Evolutionary conservation across 1,139 yeast species (phyloP), one percentile per base, ranked within the genome.

Genomic region (Groenewaldozyma auringiensis): DNA sequence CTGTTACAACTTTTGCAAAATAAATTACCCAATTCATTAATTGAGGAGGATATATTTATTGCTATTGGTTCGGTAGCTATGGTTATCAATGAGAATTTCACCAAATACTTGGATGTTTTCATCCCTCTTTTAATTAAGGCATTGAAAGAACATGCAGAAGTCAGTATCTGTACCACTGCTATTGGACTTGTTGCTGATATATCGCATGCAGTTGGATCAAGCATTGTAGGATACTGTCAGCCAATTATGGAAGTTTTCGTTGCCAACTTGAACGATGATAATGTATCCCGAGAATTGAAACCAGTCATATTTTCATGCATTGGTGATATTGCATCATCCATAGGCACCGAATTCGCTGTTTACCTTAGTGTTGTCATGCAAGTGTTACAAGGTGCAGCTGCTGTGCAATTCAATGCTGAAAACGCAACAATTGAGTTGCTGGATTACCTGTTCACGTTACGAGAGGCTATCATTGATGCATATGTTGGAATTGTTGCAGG

Each of bases 161-260:
- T 88, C 6, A 85, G 89, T 38, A 80, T 88, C 20, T 81, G 95
- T 57, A 77, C 76, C 53, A 85, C 95, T 13, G 95, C 97, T 2
- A 87, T 92, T 50, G 97, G 98, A 3, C 75, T 94, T 49, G 89
- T 92, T 49, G 96, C 96, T n/a, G 98, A 92, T 66, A 82, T 92
- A 56, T 78, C 95, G n/a, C 95, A 88, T 61, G 84, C 96, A 1
- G 72, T 94, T 46, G 95, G 95, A 29, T 74, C 73, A 33, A 75
- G 74, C 38, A 79, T 89, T 53, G 73, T 75, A 47, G 85, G 83
- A 45, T 89, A 86, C 64, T 78, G 86, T 56, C 81, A 80, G 53
- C 83, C 82, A 3, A 77, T 89, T 58, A 88, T 92, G 95, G 76
- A 76, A 46, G 81, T 83, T 40, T 74, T 92, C 60, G 89, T 95